Percentiles rank a stretch among this genome's conserved stretches.
Conservation (phyloP, 2,329 filamentous ascomycete genomes). For the Ophiostoma quercus region DNA sequence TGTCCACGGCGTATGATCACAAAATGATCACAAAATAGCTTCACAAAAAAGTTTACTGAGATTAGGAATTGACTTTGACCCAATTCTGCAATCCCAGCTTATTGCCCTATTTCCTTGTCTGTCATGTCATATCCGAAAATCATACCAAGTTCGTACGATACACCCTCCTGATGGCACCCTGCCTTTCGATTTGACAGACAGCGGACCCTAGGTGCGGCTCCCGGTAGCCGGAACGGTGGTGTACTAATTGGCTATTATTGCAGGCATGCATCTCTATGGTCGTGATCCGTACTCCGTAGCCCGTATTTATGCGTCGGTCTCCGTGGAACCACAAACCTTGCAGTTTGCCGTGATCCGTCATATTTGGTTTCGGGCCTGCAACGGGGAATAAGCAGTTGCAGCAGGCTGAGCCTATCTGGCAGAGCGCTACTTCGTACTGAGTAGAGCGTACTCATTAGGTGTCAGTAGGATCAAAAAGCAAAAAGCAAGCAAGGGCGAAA, state of each 20-base stretch:
- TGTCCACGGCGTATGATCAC: neutral
- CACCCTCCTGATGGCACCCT: conserved; percentile 5
- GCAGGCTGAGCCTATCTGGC: neutral
- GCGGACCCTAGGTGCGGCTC: neutral
- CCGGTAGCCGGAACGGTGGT: neutral
- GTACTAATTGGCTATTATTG: neutral
- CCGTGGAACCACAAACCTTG: neutral
- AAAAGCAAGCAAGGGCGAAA: neutral
- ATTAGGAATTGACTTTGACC: neutral
- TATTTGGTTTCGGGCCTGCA: neutral
- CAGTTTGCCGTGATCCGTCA: neutral
- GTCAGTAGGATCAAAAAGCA: neutral
- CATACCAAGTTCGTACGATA: neutral
- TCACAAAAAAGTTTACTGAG: neutral
- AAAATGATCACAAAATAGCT: neutral
- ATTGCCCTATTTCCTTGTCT: neutral
- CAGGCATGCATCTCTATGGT: no score
- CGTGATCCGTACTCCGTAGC: neutral
- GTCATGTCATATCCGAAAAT: neutral
- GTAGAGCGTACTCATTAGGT: neutral
- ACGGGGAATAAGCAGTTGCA: neutral
- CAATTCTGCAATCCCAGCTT: neutral
- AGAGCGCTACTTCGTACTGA: neutral
- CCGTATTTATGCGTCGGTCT: neutral
- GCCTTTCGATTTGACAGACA: neutral